A percentile compares a stretch with the other conserved stretches of the same genome.
Evolutionary conservation across 169 alveolate species (phyloP).

Genomic region (Cryptosporidium viatorum): DNA sequence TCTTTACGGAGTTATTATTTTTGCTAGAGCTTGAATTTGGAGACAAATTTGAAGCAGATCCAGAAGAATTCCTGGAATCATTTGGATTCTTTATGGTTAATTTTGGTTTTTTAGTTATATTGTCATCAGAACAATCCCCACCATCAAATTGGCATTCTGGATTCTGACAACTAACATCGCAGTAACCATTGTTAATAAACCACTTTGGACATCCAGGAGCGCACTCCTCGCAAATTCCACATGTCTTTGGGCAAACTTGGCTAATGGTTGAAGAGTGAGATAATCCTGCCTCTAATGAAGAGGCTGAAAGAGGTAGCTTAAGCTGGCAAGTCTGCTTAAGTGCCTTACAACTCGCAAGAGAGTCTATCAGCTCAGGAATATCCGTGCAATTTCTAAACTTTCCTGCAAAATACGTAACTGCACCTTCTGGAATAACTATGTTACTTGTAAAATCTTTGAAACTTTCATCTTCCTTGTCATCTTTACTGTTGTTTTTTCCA

Average conservation of each 20-base stretch:
- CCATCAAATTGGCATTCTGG: conserved; percentile 80
- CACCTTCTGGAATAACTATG: conserved; percentile 26
- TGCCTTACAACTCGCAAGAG: conserved; percentile 54
- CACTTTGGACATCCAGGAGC: conserved; percentile 81
- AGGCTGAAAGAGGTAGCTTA: conserved; percentile 44
- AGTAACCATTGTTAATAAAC: conserved; percentile 78
- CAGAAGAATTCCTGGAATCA: neutral
- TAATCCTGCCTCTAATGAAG: conserved; percentile 58
- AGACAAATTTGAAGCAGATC: neutral
- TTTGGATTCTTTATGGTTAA: neutral
- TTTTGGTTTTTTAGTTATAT: neutral
- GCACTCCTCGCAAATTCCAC: conserved; percentile 80
- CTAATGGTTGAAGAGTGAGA: conserved; percentile 79
- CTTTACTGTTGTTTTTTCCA: neutral
- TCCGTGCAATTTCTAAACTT: conserved; percentile 60
- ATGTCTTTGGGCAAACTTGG: conserved; percentile 80
- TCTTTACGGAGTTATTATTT: neutral
- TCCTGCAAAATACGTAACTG: conserved; percentile 61
- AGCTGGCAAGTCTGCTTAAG: conserved; percentile 42
- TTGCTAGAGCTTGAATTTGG: neutral
- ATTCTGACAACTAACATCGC: conserved; percentile 80
- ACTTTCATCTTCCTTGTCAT: neutral
- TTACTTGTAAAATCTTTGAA: neutral
- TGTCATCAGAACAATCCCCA: conserved; percentile 77
- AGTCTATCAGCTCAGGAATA: conserved; percentile 55